phyloP scores from a whole-genome alignment of 169 alveolate genomes.

The Plasmodium gallinaceum region DNA sequence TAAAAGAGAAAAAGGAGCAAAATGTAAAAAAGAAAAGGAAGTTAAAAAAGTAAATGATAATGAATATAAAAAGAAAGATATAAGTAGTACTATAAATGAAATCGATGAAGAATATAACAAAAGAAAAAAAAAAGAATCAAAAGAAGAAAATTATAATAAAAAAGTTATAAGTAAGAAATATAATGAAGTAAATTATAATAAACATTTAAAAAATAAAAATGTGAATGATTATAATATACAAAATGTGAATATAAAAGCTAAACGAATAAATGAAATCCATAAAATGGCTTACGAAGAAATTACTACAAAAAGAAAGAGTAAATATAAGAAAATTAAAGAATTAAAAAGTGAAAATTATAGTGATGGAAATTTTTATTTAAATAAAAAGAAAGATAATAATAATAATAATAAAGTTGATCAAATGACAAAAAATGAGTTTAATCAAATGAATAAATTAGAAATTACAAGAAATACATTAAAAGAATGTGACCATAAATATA shows the following conservation, averaged over 20 bases:
- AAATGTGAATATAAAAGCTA: neutral
- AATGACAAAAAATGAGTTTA: neutral
- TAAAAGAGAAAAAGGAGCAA: neutral
- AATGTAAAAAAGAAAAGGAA: neutral
- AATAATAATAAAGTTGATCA: neutral
- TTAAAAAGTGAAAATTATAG: neutral
- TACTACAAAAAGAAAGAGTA: neutral
- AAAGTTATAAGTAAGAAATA: too few relatives aligned
- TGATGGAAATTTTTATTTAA: neutral
- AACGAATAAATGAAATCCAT: neutral
- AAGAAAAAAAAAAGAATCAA: neutral
- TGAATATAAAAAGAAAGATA: neutral
- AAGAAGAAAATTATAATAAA: too few relatives aligned
- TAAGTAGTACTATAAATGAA: neutral
- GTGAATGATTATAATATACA: neutral
- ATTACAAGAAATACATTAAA: neutral
- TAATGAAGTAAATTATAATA: too few relatives aligned
- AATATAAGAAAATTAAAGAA: neutral
- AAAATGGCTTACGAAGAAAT: neutral
- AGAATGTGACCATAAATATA: slow-evolving; percentile 44
- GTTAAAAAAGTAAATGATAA: neutral
- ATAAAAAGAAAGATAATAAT: neutral
- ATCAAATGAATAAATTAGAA: neutral
- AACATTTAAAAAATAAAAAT: too few relatives aligned
- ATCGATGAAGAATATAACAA: neutral